A percentile compares a stretch with the other conserved stretches of the same genome.
These are phyloP conservation scores for Henckelia pumila DNA, from an alignment of 257 asterid genomes.

Conservation along the genomic window DNA sequence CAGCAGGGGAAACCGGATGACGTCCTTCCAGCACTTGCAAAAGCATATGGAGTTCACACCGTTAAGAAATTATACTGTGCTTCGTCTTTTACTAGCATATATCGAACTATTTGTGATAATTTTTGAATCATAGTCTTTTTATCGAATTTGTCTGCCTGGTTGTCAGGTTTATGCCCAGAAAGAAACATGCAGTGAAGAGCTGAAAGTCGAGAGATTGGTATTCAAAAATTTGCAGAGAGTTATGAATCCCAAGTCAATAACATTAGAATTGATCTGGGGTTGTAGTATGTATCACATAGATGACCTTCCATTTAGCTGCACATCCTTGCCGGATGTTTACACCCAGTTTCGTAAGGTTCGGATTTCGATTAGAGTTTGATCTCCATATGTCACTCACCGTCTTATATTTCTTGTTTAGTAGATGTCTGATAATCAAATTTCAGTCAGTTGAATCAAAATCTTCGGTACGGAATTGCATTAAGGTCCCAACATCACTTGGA, in stretches of 20 bases:
- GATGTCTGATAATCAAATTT: slow-evolving; percentile 29
- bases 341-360: slow-evolving; percentile 96
- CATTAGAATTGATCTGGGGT: slow-evolving; percentile 77
- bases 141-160: slow-evolving; percentile 15
- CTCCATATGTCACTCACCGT: slow-evolving; percentile 5
- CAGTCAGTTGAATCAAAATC: slow-evolving; percentile 86
- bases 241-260: slow-evolving; percentile 6
- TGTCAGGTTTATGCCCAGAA: slow-evolving; percentile 87
- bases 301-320: slow-evolving; percentile 71
- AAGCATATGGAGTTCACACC: slow-evolving; percentile 36
- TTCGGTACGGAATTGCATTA: slow-evolving; percentile 55
- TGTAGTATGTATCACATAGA: slow-evolving; percentile 80
- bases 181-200: slow-evolving; percentile 97
- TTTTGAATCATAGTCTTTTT: background rate
- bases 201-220: slow-evolving; percentile 65
- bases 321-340: slow-evolving; percentile 71
- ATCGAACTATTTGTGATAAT: background rate
- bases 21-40: slow-evolving; percentile 70
- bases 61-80: slow-evolving; percentile 42
- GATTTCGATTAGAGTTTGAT: slow-evolving; percentile 4
- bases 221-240: slow-evolving; percentile 40
- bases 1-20: slow-evolving; percentile 87
- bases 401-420: slow-evolving; percentile 12
- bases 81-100: slow-evolving; percentile 13
- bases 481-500: slow-evolving; percentile 67